Conservation (phyloP, 306 rosid genomes). For the Cicer judaicum region DNA sequence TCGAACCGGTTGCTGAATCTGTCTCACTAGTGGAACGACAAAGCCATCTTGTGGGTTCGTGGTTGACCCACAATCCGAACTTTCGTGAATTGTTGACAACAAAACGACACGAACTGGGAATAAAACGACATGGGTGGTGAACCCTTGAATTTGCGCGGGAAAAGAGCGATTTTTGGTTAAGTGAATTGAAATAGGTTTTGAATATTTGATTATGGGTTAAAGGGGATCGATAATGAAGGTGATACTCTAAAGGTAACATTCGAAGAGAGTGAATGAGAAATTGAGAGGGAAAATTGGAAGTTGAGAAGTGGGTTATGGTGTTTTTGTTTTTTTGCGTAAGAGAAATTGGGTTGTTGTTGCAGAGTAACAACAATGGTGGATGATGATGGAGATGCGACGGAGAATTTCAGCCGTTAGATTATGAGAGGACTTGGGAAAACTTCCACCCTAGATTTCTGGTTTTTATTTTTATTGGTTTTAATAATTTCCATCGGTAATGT, state of each 20-base stretch:
- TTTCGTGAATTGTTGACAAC: constrained; percentile 48
- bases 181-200: constrained; percentile 50
- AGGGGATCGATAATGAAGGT: constrained; percentile 54
- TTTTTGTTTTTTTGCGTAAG: not conserved
- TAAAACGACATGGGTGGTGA: constrained; percentile 45
- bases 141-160: constrained; percentile 57
- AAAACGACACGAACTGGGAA: constrained; percentile 45
- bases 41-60: constrained; percentile 45
- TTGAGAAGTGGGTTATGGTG: constrained; percentile 18
- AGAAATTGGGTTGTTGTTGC: constrained; percentile 2
- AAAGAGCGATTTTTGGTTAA: constrained; percentile 50
- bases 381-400: constrained; percentile 32
- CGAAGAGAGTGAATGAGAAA: constrained; percentile 35
- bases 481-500: too few relatives aligned
- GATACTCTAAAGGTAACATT: constrained; percentile 71
- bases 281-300: constrained; percentile 39
- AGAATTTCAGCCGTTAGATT: constrained; percentile 56
- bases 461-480: not conserved
- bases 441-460: not conserved
- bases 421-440: not conserved
- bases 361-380: constrained; percentile 38
- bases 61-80: constrained; percentile 52
- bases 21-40: constrained; percentile 53
- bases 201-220: constrained; percentile 44
- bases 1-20: constrained; percentile 66